Conservation (phyloP, 208 protist genomes). For the Leishmania lainsoni region DNA sequence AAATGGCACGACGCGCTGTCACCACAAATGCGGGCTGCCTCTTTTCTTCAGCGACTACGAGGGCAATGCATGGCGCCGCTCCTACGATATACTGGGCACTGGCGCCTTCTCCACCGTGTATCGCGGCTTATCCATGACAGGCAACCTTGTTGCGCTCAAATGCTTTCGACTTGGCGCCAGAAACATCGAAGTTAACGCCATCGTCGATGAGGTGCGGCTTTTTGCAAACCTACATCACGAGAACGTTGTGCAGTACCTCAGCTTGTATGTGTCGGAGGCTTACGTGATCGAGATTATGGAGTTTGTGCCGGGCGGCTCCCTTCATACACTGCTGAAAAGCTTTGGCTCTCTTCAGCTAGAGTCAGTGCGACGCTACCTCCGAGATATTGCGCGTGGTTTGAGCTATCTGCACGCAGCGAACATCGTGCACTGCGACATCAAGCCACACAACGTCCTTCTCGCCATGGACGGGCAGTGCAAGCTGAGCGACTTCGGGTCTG, state of each 20-base stretch:
- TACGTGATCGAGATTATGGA: conserved; percentile 85
- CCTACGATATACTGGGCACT: conserved; percentile 43
- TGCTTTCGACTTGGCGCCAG: conserved; percentile 62
- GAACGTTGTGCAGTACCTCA: conserved; percentile 86
- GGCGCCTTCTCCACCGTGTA: conserved; percentile 72
- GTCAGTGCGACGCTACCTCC: conserved; percentile 61
- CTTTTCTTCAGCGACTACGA: conserved; percentile 62
- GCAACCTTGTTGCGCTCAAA: conserved; percentile 76
- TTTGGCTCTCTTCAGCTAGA: conserved; percentile 51
- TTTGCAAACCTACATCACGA: conserved; percentile 70
- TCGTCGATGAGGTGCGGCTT: conserved; percentile 68
- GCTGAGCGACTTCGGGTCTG: conserved; percentile 84
- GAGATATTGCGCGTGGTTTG: conserved; percentile 68
- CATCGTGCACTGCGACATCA: conserved; percentile 86
- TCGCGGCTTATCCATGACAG: conserved; percentile 59
- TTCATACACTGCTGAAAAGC: conserved; percentile 62
- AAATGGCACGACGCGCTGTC: background rate
- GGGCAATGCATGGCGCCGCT: conserved; percentile 65
- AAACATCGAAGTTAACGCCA: conserved; percentile 48
- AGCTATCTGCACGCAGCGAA: conserved; percentile 76
- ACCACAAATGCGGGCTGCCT: conserved; percentile 46
- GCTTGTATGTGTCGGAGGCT: conserved; percentile 46
- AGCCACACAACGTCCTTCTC: conserved; percentile 85
- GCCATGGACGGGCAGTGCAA: conserved; percentile 85
- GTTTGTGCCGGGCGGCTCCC: conserved; percentile 79